phyloP scores from a whole-genome alignment of 331 rosid species.

The Quercus lobata region DNA sequence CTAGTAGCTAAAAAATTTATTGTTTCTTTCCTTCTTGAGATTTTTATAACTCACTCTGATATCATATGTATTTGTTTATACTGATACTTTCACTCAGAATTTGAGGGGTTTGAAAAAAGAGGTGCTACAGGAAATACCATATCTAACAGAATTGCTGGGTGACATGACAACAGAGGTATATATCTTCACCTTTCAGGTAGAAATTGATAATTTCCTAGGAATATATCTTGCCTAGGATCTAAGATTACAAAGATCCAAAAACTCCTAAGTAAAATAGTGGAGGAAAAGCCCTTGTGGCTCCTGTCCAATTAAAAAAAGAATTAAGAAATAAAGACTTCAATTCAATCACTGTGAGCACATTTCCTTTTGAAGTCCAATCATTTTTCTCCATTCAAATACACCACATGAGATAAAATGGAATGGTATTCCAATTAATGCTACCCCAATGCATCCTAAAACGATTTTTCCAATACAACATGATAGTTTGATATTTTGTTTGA shows the following conservation, averaged over 20 bases:
- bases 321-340: no score
- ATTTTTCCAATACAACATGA: neutral
- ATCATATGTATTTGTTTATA: constrained; percentile 19
- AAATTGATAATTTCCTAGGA: no score
- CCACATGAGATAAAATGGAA: neutral
- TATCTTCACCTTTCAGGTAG: constrained; percentile 14
- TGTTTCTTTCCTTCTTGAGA: constrained; percentile 11
- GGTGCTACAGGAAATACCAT: constrained; percentile 57
- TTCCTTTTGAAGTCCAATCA: neutral
- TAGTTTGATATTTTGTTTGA: neutral
- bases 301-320: no score
- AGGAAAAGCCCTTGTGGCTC: no score
- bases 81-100: constrained; percentile 41
- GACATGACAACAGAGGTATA: constrained; percentile 55
- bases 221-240: no score
- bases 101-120: constrained; percentile 47
- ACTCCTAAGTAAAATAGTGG: no score
- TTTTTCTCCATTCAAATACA: neutral
- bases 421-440: no score
- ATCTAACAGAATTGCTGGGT: constrained; percentile 49
- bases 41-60: constrained; percentile 5
- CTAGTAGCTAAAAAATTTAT: neutral
- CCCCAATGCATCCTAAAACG: no score
- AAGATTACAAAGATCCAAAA: no score
- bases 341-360: neutral